Base-by-base conservation (phyloP, 225 moss, liverwort and hornwort genomes). In the Pseudisothecium myosuroides region DNA sequence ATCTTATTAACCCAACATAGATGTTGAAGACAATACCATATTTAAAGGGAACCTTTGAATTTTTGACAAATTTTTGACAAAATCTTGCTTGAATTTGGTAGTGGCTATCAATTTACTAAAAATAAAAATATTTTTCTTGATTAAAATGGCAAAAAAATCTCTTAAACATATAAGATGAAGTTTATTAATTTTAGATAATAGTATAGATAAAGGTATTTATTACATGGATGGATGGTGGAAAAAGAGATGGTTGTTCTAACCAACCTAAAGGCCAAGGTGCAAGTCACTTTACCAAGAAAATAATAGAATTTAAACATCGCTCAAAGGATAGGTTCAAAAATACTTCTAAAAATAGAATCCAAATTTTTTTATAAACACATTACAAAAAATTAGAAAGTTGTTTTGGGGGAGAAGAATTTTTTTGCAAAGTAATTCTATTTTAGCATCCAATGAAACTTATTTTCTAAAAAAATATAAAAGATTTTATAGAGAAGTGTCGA, bases 31-130 rank as follows among this genome's bases (percentile, higher is more conserved):
- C 7, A 47, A 17, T 29, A 47, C 29, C 11, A 45, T 45, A 73
- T 4, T 0, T 45, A 0, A 28, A 23, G 0, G 2, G 1, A 28
- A 28, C 43, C 8, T 28, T 2, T 72, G 15, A 72, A 72, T 43
- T 71, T 71, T 5, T 7, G 3, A 4, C 1, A 4, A 41, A 24
- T 8, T 23, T n/a, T 43, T 7, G 4, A 1, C 9, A 43, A 71
- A 73, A 28, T 45, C 6, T 28, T 45, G 9, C 3, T 45, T 45
- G 17, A 28, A 45, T 45, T 73, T 45, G 10, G 28, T 73, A 17
- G 6, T 45, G 10, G 3, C 17, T 73, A 45, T 3, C 10, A 16
- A 10, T 28, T 28, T 10, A 5, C 0, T 9, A 15, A 15, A 27
- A 41, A 27, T 5, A 41, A 72, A 24, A 71, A 5, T 5, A 15